Evolutionary conservation across 352 stramenopile genomes (phyloP), one percentile per base, ranked within the genome.

Genomic region (Phytopythium chamaehyphon): DNA sequence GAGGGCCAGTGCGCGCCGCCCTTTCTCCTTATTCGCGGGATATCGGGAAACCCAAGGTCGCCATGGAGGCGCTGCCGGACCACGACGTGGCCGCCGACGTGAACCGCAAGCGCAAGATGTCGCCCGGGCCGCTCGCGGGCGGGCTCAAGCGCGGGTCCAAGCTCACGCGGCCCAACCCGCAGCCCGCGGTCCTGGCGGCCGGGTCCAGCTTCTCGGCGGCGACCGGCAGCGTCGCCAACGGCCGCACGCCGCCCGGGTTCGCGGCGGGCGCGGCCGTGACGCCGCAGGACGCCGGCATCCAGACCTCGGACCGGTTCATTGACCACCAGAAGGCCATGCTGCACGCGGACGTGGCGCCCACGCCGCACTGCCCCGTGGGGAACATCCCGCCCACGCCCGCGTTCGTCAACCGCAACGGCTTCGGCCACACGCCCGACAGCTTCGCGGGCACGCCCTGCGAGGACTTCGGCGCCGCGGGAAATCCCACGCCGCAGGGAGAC

Each of bases 311-410:
- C 19, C 50, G 71, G 61, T 90, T 88, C 58, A 88, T 88, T 38
- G 76, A 89, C 55, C 75, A 91, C 62, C 76, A 89, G 56, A 76
- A 80, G 46, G 82, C 78, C 33, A 83, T 90, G 65, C 76, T 88
- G 38, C 82, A 71, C 51, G 75, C 71, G 15, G 75, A 85, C 23
- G 72, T 86, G 16, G 80, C 84, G n/a, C 84, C 84, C 40, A 95
- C 84, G 16, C 84, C 84, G 14, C 75, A 90, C 47, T 82, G 80
- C 1, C 84, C 84, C 1, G 71, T 88, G 19, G 61, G 69, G 0
- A 83, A 82, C 28, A 95, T 95, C 77, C 84, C 84, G 8, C 82
- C 84, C n/a, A 95, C 84, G 10, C 84, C 84, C 0, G 82, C 83
- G 18, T 91, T 90, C 39, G 71, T 72, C 2, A 86, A 89, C 52